Percentiles rank a stretch among this genome's conserved stretches.
These are phyloP conservation scores for Straminergon stramineum DNA, from an alignment of 225 moss, liverwort and hornwort genomes.

Conservation along the genomic window DNA sequence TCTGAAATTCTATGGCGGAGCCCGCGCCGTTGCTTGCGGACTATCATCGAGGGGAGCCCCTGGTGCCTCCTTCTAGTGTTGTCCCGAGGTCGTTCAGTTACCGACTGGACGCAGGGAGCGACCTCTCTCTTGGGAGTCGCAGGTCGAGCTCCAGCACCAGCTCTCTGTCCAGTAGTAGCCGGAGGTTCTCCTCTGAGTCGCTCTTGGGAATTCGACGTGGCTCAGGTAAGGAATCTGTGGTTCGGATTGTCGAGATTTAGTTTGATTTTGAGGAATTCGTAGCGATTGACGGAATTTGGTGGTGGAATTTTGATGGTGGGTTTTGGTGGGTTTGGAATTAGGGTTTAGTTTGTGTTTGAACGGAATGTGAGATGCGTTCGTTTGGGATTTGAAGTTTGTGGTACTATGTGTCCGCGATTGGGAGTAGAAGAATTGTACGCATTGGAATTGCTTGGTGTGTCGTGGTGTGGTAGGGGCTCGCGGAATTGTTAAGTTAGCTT, in stretches of 20 bases:
- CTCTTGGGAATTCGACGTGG: conserved; percentile 22
- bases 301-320: background rate
- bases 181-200: conserved; percentile 22
- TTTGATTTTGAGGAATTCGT: background rate
- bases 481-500: background rate
- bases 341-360: background rate
- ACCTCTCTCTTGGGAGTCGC: conserved; percentile 19
- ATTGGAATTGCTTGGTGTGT: background rate
- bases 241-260: background rate
- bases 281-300: background rate
- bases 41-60: background rate
- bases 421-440: background rate
- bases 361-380: background rate
- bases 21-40: conserved; percentile 7
- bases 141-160: conserved; percentile 27
- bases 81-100: conserved; percentile 46
- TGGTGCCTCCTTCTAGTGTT: background rate
- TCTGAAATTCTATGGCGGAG: conserved; percentile 15
- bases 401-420: background rate
- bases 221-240: background rate
- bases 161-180: conserved; percentile 26
- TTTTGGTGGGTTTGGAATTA: background rate
- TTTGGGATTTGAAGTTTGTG: background rate
- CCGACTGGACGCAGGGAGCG: conserved; percentile 27
- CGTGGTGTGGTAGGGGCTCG: background rate